Conservation (phyloP, 2,329 filamentous ascomycete species). For the Ambrosiella cleistominuta region DNA sequence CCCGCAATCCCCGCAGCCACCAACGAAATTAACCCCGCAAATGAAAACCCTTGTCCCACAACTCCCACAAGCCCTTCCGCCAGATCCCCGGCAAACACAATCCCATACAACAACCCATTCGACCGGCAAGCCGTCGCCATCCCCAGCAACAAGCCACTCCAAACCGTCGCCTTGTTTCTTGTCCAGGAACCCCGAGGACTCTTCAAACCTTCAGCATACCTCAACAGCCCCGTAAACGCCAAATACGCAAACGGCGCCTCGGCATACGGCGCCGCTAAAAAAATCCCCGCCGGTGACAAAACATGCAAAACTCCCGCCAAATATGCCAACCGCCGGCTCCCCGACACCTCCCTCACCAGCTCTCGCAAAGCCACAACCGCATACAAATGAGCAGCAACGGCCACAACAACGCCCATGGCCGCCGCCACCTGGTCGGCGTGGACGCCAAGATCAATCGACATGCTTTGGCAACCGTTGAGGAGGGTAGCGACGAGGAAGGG, state of each 20-base stretch:
- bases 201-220: constrained; percentile 40
- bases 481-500: constrained; percentile 19
- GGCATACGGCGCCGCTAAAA: constrained; percentile 71
- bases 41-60: constrained; percentile 11
- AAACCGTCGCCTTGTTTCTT: constrained; percentile 28
- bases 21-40: constrained; percentile 21
- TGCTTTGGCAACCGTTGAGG: constrained; percentile 6
- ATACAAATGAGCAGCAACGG: constrained; percentile 58
- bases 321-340: constrained; percentile 31
- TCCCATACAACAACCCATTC: constrained; percentile 72
- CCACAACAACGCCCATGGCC: constrained; percentile 45
- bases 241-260: constrained; percentile 67
- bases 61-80: constrained; percentile 22
- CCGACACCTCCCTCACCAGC: constrained; percentile 46
- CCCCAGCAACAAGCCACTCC: constrained; percentile 53
- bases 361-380: constrained; percentile 61
- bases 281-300: constrained; percentile 72
- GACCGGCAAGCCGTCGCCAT: constrained; percentile 57
- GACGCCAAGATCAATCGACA: constrained; percentile 9
- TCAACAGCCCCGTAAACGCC: constrained; percentile 53
- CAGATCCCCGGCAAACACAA: constrained; percentile 47
- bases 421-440: constrained; percentile 15
- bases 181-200: constrained; percentile 19
- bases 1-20: constrained; percentile 47
- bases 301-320: constrained; percentile 55